phyloP scores from a whole-genome alignment of 306 rosid genomes.

The Gastrolobium bilobum region DNA sequence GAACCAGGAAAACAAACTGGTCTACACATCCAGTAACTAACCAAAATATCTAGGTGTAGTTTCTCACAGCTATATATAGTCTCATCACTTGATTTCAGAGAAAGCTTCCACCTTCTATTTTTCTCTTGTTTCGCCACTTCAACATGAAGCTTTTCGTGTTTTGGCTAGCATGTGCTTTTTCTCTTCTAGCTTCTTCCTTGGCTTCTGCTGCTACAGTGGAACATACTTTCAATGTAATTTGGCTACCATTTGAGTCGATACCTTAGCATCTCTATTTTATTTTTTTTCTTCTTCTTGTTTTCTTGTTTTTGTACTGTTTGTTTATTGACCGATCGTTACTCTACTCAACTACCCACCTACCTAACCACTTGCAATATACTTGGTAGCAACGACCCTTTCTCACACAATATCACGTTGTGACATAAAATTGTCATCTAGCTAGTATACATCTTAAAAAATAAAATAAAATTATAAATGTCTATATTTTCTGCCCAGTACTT shows the following conservation, averaged over 20 bases:
- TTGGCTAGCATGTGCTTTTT: not conserved
- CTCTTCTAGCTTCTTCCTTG: constrained; percentile 34
- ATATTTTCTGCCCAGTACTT: too few relatives aligned
- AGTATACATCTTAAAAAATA: too few relatives aligned
- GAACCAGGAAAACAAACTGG: not conserved
- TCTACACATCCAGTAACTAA: not conserved
- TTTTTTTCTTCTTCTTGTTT: too few relatives aligned
- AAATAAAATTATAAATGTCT: too few relatives aligned
- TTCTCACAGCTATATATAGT: not conserved
- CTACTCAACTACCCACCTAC: too few relatives aligned
- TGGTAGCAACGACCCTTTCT: not conserved
- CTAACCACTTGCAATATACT: too few relatives aligned
- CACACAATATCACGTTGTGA: too few relatives aligned
- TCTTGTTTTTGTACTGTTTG: too few relatives aligned
- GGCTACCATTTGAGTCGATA: not conserved
- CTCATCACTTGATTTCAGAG: not conserved
- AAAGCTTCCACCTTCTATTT: not conserved
- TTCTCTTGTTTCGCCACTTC: not conserved
- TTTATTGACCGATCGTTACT: too few relatives aligned
- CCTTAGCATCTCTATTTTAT: too few relatives aligned
- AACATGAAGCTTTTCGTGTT: constrained; percentile 14
- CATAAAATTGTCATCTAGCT: too few relatives aligned
- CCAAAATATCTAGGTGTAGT: not conserved
- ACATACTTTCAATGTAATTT: constrained; percentile 26
- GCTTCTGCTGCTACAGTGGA: constrained; percentile 40